phyloP scores from a whole-genome alignment of 805 yeast genomes.

The Cyberlindnera saturnus region DNA sequence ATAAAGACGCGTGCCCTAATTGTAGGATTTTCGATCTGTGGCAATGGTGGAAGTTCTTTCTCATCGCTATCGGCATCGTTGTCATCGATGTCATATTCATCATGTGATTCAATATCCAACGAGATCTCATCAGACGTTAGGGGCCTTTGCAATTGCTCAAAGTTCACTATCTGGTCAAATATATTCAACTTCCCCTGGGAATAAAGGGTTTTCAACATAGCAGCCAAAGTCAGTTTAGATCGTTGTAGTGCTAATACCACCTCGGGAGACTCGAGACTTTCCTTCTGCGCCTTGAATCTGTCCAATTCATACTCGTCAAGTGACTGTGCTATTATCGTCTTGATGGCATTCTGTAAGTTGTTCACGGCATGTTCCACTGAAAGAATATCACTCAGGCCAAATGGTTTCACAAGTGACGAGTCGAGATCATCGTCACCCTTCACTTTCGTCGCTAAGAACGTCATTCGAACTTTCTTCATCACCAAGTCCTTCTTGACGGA shows the following conservation, averaged over 20 bases:
- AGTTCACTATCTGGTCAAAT: slow-evolving; percentile 48
- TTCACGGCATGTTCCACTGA: slow-evolving; percentile 47
- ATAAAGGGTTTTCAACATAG: slow-evolving; percentile 51
- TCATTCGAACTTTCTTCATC: slow-evolving; percentile 6
- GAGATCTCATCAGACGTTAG: slow-evolving; percentile 1
- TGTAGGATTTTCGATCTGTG: slow-evolving; percentile 52
- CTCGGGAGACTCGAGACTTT: slow-evolving; percentile 29
- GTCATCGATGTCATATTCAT: slow-evolving; percentile 20
- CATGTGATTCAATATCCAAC: slow-evolving; percentile 5
- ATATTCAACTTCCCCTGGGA: slow-evolving; percentile 41
- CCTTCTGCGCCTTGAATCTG: slow-evolving; percentile 19
- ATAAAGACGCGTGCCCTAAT: slow-evolving; percentile 69
- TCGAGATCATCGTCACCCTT: background rate
- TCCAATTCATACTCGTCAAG: slow-evolving; percentile 44
- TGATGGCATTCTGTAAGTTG: slow-evolving; percentile 45
- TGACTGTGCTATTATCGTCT: slow-evolving; percentile 46
- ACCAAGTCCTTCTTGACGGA: background rate
- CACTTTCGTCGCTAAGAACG: background rate
- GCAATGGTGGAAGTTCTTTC: slow-evolving; percentile 59
- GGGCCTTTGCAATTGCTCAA: slow-evolving; percentile 20
- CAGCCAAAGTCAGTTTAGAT: slow-evolving; percentile 52
- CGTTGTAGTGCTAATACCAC: slow-evolving; percentile 45
- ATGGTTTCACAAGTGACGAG: background rate
- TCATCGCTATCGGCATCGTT: background rate
- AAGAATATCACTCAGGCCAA: slow-evolving; percentile 22